A percentile compares a stretch with the other conserved stretches of the same genome.
Evolutionary conservation across 1,284 basidiomycete species (phyloP).

Genomic region (Heliocybe sulcata): DNA sequence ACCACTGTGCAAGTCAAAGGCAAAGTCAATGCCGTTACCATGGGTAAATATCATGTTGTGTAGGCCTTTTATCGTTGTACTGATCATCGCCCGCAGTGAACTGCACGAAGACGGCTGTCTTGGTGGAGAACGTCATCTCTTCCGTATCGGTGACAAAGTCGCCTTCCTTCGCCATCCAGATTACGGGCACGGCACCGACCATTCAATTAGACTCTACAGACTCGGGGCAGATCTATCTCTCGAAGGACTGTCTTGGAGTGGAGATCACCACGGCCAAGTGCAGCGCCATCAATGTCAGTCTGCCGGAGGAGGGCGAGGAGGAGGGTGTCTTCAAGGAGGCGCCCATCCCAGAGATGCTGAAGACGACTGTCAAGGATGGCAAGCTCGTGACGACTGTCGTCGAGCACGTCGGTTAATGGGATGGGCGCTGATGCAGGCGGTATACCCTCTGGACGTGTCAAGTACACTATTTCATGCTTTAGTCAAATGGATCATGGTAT

Average conservation of each 20-base stretch:
- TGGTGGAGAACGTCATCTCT: slow-evolving; percentile 91
- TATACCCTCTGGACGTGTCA: neutral
- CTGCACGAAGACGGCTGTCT: slow-evolving; percentile 84
- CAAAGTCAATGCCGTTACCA: slow-evolving; percentile 92
- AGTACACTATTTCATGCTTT: neutral
- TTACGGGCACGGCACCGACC: slow-evolving; percentile 86
- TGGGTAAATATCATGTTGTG: slow-evolving; percentile 48
- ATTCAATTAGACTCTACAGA: slow-evolving; percentile 94
- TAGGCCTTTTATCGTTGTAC: neutral
- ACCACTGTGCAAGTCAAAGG: slow-evolving; percentile 85
- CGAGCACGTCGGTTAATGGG: slow-evolving; percentile 71
- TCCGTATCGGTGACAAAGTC: slow-evolving; percentile 85
- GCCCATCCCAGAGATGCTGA: slow-evolving; percentile 95
- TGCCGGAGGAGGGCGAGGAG: slow-evolving; percentile 85
- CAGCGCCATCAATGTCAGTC: slow-evolving; percentile 87
- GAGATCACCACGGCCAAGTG: slow-evolving; percentile 97
- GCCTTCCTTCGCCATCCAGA: slow-evolving; percentile 90
- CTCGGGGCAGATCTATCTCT: slow-evolving; percentile 92
- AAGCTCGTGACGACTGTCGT: slow-evolving; percentile 84
- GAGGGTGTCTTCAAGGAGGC: slow-evolving; percentile 90
- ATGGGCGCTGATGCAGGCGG: neutral
- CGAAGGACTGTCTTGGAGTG: slow-evolving; percentile 68
- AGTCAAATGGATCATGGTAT: neutral
- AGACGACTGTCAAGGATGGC: slow-evolving; percentile 76
- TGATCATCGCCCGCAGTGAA: slow-evolving; percentile 49